These are phyloP conservation scores for Boletus tylopilopsis DNA, from an alignment of 768 basidiomycete genomes.

Conservation along the genomic window DNA sequence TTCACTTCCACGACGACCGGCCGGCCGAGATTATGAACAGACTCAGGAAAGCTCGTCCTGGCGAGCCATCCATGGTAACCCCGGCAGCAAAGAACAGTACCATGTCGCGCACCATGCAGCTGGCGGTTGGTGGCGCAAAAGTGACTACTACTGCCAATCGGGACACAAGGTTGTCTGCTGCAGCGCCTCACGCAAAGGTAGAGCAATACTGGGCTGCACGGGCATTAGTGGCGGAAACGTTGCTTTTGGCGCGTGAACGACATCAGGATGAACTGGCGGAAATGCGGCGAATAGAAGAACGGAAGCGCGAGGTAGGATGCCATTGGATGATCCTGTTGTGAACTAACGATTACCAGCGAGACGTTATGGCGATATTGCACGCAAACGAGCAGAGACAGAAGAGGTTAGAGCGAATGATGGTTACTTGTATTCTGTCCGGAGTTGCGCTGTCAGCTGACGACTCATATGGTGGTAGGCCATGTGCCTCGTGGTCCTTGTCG, in stretches of 20 bases:
- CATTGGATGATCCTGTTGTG: not conserved
- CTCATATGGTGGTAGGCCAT: conserved; percentile 10
- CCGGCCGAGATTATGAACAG: conserved; percentile 17
- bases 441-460: conserved; percentile 14
- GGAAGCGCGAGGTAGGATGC: conserved; percentile 44
- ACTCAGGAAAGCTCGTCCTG: conserved; percentile 19
- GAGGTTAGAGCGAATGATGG: conserved; percentile 50
- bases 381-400: conserved; percentile 47
- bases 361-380: conserved; percentile 35
- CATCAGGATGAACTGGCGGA: conserved; percentile 49
- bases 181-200: conserved; percentile 25
- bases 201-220: conserved; percentile 71
- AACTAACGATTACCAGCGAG: conserved; percentile 35
- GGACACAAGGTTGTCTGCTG: conserved; percentile 16
- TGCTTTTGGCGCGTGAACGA: conserved; percentile 44
- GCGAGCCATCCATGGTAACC: not conserved
- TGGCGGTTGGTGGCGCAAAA: conserved; percentile 18
- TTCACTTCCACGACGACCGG: not conserved
- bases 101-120: conserved; percentile 31
- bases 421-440: too few species aligned
- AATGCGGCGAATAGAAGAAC: conserved; percentile 39
- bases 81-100: not conserved
- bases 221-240: conserved; percentile 60
- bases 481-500: conserved; percentile 24
- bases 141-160: not conserved